Base-by-base conservation (phyloP, 805 yeast genomes). In the Yarrowia keelungensis region DNA sequence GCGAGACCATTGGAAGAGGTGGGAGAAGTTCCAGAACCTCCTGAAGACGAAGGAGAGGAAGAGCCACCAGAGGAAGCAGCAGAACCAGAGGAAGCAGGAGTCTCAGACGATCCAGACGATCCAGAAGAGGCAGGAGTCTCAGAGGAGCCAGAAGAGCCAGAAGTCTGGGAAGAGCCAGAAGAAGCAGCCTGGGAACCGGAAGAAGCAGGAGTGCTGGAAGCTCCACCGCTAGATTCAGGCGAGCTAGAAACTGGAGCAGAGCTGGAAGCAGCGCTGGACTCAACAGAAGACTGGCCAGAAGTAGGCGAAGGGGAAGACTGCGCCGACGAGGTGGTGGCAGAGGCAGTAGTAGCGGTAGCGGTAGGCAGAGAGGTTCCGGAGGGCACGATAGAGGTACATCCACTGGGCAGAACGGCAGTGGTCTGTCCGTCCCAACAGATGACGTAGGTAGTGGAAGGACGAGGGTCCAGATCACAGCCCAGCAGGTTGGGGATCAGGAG, bases 371-470 rank as follows among this genome's bases (percentile, higher is more conserved):
- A 62, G 12, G 67, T 62, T 2, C 67, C 67, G 7, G 46, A 22
- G 22, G 67, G 46, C 5, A 62, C 56, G 2, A 39, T 39, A 14
- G 67, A 62, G 1, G 67, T 62, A 12, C 67, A 62, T 2, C 56
- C 54, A 9, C 56, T 62, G 14, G 67, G 56, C 7, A 47, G 47
- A 11, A 47, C n/a, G 3, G 67, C 67, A 2, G 67, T 62, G n/a
- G 67, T 62, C 11, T n/a, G 32, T 3, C 16, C 67, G 4, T 10
- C 14, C 45, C 47, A 46, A 26, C 67, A 62, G n/a, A 62, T 49
- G 32, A 62, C 67, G 7, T 62, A 62, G 9, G 67, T 47, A 7
- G 67, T 62, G 8, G 67, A 47, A 14, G 67, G 67, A n/a, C 54
- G 46, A 10, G 67, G 54, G 12, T 62, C 56, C 11, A 62, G 45